Evolutionary conservation across 495 filamentous ascomycete species (phyloP), one percentile per base, ranked within the genome.

Genomic region (Lasiosphaeria hispida): DNA sequence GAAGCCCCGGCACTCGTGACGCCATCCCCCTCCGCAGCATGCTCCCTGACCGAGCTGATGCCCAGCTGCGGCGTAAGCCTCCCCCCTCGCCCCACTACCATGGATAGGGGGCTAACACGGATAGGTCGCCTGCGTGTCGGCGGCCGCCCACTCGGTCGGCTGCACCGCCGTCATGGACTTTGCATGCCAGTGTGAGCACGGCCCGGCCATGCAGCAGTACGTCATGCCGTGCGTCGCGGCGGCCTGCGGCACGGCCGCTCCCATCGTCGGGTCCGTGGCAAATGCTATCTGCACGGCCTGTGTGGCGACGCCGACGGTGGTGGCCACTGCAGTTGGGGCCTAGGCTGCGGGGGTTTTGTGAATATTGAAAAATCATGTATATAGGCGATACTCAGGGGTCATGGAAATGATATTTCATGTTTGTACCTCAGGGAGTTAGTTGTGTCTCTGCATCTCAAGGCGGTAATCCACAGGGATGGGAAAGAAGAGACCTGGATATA

Each of bases 131-230:
- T 60, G 58, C 38, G 30, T 60, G 3, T 10, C 35, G 38, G 39
- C 42, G 0, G 58, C 58, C 0, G 58, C 51, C 23, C 48, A 41
- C 51, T 7, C 10, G 9, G 47, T 55, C 53, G 59, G 59, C 14
- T 61, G 59, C 54, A 61, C 59, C 10, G 38, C 17, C 1, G 11
- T 19, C 15, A 48, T 53, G 39, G 59, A 61, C 54, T 58, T 62
- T 53, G 59, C 40, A 13, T 62, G 59, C 42, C 59, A 62, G 47
- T 62, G 59, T 53, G 48, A 45, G 30, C 30, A 49, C 39, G 53
- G 54, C 17, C 30, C 59, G 4, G 48, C 53, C 11, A 57, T 62
- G 59, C 54, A 57, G 42, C 40, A 47, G 6, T 48, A 54, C 11
- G 59, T 57, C 14, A 58, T 48, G 48, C 59, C 59, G 9, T 58